Evolutionary conservation across 2,329 filamentous ascomycete genomes (phyloP).

Genomic region (Pyricularia pennisetigena): DNA sequence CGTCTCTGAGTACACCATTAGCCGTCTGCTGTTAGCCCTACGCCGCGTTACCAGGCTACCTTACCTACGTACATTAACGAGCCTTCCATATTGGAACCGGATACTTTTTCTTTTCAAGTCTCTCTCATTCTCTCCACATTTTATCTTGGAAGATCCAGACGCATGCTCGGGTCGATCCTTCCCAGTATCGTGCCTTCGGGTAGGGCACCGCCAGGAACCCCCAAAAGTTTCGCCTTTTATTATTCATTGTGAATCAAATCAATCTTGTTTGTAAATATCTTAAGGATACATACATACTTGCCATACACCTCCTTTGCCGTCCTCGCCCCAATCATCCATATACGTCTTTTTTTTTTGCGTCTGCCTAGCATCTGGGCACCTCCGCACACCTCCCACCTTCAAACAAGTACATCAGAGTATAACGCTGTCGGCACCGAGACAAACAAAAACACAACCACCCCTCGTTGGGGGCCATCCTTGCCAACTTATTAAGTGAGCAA

Average conservation of each 20-base stretch:
- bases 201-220: not conserved
- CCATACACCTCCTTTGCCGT: not conserved
- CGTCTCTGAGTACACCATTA: not conserved
- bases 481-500: not conserved
- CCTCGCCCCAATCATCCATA: not conserved
- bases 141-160: not conserved
- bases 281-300: not conserved
- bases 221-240: not conserved
- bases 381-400: not conserved
- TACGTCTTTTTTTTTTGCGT: not conserved
- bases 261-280: not conserved
- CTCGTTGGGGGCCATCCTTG: not conserved
- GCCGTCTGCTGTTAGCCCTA: not conserved
- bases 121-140: not conserved
- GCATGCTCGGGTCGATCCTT: not conserved
- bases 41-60: not conserved
- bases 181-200: not conserved
- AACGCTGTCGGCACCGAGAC: not conserved
- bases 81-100: not conserved
- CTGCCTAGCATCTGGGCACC: not conserved
- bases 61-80: not conserved
- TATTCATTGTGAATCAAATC: not conserved
- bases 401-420: not conserved
- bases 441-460: not conserved
- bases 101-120: not conserved